These are phyloP conservation scores for Mangifera indica DNA, from an alignment of 345 rosid species.

Conservation along the genomic window DNA sequence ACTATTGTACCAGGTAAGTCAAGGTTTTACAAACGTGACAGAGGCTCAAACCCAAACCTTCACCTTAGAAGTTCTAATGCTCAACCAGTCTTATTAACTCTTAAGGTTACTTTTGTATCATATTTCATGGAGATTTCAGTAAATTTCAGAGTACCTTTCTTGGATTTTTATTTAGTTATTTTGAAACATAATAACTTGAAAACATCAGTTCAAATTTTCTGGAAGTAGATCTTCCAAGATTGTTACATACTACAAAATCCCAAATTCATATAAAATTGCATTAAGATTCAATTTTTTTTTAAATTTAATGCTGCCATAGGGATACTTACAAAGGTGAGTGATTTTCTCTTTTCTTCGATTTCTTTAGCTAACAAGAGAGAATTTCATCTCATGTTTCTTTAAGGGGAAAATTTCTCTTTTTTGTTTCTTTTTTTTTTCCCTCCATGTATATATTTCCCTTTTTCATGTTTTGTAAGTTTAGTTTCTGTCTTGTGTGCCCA, in stretches of 20 bases:
- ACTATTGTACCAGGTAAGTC: no score
- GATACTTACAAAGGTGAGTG: neutral
- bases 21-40: no score
- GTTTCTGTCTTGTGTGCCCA: neutral
- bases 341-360: neutral
- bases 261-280: no score
- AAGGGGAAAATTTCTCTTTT: neutral
- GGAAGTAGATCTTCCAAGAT: slow-evolving; percentile 2
- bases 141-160: neutral
- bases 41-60: no score
- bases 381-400: neutral
- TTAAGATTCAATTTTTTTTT: neutral
- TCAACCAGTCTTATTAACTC: no score
- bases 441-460: neutral
- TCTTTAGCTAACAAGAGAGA: neutral
- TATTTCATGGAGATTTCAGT: neutral
- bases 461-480: neutral
- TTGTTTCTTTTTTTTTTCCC: neutral
- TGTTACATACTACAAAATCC: neutral
- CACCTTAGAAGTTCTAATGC: no score
- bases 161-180: neutral
- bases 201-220: neutral
- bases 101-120: no score
- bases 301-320: neutral
- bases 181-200: neutral